Evolutionary conservation across 495 filamentous ascomycete species (phyloP), one percentile per base, ranked within the genome.

Genomic region (Melanomma pulvis-pyrius): DNA sequence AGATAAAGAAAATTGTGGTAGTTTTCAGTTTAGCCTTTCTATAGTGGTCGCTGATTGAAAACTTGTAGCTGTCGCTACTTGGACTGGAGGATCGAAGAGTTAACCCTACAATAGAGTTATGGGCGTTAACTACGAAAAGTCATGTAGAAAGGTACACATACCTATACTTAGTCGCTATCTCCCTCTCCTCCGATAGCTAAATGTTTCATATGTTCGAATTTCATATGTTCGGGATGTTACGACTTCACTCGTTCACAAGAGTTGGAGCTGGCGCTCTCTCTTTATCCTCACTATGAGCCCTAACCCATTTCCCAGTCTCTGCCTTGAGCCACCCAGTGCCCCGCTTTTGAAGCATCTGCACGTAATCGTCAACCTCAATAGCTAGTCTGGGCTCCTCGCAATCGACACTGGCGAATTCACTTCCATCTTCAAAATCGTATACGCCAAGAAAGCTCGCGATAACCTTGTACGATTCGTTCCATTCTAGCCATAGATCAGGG

Each of bases 401-500:
- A 52, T 70, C 67, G 5, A 17, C 25, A 39, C 61, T 65, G 5
- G 49, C 46, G 36, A 70, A 70, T 29, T 50, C 59, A 1, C 22
- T 36, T 3, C 60, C 66, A 26, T 69, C 47, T 29, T 58, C 19
- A 25, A 59, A 63, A n/a, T 59, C 36, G 25, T 59, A 69, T 0
- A 41, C 26, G n/a, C 47, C 55, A 0, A 71, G 48, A 24, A 71
- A 71, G 12, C 34, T 52, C 12, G 68, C 62, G 22, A 71, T 61
- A 32, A 28, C 28, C 15, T 57, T 54, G 46, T 71, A 71, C 7
- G 30, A 59, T 12, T 59, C 63, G 19, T 63, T 67, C 63, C 63
- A 67, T 54, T 71, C 68, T 26, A 71, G 26, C 68, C 68, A 71
- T 12, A 71, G 25, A 49, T 71, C 68, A 19, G 26, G 28, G 5